Evolutionary conservation across 768 basidiomycete species (phyloP).

Genomic region (Mrakia blollopis): DNA sequence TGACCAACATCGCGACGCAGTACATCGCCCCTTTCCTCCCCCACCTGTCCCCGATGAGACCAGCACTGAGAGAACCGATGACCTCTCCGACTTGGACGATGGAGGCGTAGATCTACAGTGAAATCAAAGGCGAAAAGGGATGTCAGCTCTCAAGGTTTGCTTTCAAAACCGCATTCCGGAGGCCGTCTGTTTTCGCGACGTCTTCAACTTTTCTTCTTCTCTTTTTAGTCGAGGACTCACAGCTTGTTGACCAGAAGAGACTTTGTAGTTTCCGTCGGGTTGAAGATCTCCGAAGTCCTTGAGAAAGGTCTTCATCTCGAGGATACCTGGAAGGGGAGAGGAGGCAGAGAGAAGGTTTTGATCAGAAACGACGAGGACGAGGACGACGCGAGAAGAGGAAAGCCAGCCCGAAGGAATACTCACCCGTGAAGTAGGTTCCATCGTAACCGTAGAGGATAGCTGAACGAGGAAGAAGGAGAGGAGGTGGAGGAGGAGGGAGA

Average conservation of each 20-base stretch:
- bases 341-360: not conserved
- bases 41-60: conserved; percentile 40
- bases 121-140: conserved; percentile 1
- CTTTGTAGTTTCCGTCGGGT: conserved; percentile 15
- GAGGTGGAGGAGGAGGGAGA: too few relatives aligned
- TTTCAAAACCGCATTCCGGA: not conserved
- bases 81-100: conserved; percentile 45
- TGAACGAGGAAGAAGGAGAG: not conserved
- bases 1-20: conserved; percentile 38
- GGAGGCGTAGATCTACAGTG: conserved; percentile 39
- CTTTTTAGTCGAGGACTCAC: not conserved
- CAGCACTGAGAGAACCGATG: conserved; percentile 42
- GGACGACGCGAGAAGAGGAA: not conserved
- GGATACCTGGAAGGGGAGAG: conserved; percentile 28
- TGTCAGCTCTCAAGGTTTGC: not conserved
- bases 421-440: conserved; percentile 41
- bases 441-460: conserved; percentile 38
- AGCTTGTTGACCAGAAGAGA: conserved; percentile 32
- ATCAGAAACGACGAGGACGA: not conserved
- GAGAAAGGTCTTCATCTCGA: conserved; percentile 30
- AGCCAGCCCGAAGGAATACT: not conserved
- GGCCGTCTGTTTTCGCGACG: too few relatives aligned
- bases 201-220: too few relatives aligned
- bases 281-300: conserved; percentile 28
- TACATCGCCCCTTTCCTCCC: conserved; percentile 43